Evolutionary conservation across 2,329 filamentous ascomycete genomes (phyloP), one percentile per base, ranked within the genome.

Genomic region (Fusarium dlaminii): DNA sequence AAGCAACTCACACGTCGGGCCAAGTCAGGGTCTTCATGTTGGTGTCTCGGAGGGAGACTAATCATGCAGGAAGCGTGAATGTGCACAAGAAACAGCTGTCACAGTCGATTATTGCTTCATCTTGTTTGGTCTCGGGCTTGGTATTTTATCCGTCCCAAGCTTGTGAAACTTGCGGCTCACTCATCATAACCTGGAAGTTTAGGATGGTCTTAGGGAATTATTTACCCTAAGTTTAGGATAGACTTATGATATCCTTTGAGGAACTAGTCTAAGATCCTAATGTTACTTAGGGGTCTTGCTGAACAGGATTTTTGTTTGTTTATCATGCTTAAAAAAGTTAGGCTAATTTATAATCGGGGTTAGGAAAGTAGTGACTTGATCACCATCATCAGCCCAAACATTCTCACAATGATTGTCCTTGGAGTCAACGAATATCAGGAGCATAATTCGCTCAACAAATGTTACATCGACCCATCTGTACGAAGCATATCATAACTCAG

Each of bases 401-500:
- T 46, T n/a, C 27, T 30, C 27, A 34, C 17, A n/a, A 40, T 60
- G 27, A 18, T 17, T 27, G 5, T 17, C 27, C 14, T 48, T 8
- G 24, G 10, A 58, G 15, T 24, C n/a, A 37, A 39, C 11, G 15
- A 24, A 18, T 24, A 36, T 61, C 20, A 36, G 32, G 52, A 57
- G 59, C 30, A 58, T 70, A 43, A 46, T 42, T 42, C 61, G 27
- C 39, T 29, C 24, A 27, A 39, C 22, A 48, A 34, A 56, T 7
- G 66, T 70, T 65, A 39, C 65, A 70, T 66, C 43, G 22, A n/a
- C 55, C 42, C 54, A 55, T 54, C 17, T 52, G 40, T n/a, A 39
- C 9, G n/a, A 27, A n/a, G 18, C 12, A 29, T 68, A 51, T 74
- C 71, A 68, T 20, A 72, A 68, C 32, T 73, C 66, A 72, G 30